Conservation (phyloP, 306 rosid genomes). For the Alnus glutinosa region DNA sequence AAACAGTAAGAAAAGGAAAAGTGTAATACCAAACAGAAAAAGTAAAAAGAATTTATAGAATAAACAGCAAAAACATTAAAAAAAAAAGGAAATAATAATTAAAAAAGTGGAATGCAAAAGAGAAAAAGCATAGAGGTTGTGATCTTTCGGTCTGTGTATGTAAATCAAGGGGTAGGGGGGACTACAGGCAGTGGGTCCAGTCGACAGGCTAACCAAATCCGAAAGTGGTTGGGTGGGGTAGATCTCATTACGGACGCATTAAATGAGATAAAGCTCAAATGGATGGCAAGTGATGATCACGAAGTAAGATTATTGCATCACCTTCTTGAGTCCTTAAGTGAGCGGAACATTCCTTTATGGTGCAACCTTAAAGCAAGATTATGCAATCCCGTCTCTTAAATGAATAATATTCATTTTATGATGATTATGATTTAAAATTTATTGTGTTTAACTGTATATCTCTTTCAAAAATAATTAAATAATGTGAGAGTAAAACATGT, state of each 20-base stretch:
- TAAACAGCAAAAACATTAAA: not conserved
- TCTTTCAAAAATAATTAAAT: no score
- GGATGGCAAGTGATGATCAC: not conserved
- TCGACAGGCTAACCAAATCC: conserved; percentile 1
- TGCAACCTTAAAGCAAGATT: not conserved
- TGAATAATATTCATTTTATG: no score
- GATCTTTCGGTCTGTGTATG: no score
- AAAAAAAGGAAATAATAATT: not conserved
- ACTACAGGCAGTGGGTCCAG: conserved; percentile 15
- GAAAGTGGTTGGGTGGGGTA: conserved; percentile 33
- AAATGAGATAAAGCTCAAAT: not conserved
- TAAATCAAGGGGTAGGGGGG: not conserved
- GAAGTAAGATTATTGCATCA: no score
- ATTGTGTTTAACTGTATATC: no score
- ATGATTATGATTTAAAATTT: no score
- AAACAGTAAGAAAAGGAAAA: no score
- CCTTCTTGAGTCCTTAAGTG: not conserved
- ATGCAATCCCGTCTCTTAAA: no score
- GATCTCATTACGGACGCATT: conserved; percentile 12
- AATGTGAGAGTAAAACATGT: not conserved
- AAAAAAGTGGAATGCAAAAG: not conserved
- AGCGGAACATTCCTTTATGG: not conserved
- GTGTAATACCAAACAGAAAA: no score
- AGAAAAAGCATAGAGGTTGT: not conserved
- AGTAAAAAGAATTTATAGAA: not conserved